Percentiles rank a stretch among this genome's conserved stretches.
These are phyloP conservation scores for Beauveria caledonica DNA, from an alignment of 2,329 filamentous ascomycete species.

Conservation along the genomic window DNA sequence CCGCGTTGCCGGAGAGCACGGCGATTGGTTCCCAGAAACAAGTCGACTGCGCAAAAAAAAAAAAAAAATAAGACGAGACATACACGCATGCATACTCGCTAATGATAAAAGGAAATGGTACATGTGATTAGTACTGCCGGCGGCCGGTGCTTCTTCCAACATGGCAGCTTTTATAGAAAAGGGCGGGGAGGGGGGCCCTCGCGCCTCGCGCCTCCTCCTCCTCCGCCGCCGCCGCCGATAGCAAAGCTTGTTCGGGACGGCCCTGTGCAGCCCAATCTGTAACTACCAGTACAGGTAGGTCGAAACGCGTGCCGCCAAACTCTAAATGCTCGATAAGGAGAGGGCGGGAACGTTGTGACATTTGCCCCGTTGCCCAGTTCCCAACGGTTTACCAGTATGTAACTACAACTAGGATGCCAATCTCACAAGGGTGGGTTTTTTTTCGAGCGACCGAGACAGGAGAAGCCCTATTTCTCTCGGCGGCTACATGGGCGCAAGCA, in stretches of 20 bases:
- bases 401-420: background rate
- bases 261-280: no score
- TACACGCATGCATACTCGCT: background rate
- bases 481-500: background rate
- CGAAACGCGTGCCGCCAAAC: background rate
- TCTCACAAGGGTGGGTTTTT: conserved; percentile 2
- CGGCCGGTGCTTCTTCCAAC: background rate
- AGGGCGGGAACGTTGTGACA: background rate
- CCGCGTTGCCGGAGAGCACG: conserved; percentile 2
- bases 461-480: background rate
- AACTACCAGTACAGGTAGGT: no score
- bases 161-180: background rate
- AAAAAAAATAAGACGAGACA: background rate
- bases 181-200: background rate
- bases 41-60: background rate
- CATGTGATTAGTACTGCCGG: background rate
- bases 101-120: no score
- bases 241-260: no score
- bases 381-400: conserved; percentile 5
- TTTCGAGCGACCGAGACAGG: background rate
- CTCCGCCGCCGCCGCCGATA: no score
- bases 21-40: background rate
- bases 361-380: background rate
- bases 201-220: no score
- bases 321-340: background rate